A percentile compares a stretch with the other conserved stretches of the same genome.
These are phyloP conservation scores for Penicillium fimorum DNA, from an alignment of 495 filamentous ascomycete genomes.

Conservation along the genomic window DNA sequence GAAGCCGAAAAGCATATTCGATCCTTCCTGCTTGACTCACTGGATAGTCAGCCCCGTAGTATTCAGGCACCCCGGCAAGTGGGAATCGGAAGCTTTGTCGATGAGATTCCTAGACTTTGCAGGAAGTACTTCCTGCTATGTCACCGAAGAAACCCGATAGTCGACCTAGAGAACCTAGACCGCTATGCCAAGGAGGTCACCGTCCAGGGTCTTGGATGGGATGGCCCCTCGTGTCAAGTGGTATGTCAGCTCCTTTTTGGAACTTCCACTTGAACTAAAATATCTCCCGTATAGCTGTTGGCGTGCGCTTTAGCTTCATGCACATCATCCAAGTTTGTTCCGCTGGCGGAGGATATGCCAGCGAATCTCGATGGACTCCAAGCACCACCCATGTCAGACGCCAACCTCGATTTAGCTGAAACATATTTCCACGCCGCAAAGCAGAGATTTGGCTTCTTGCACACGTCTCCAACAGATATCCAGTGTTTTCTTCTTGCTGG, in stretches of 20 bases:
- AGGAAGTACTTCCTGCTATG: conserved; percentile 21
- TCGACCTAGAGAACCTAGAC: conserved; percentile 23
- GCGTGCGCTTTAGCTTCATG: conserved; percentile 27
- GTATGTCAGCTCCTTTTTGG: conserved; percentile 13
- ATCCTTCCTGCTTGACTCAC: conserved; percentile 28
- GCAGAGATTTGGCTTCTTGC: conserved; percentile 25
- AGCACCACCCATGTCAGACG: conserved; percentile 21
- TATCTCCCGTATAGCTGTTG: conserved; percentile 16
- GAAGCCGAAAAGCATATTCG: conserved; percentile 26
- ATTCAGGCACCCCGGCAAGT: conserved; percentile 15
- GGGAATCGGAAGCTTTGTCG: conserved; percentile 16
- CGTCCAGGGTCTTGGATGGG: conserved; percentile 27
- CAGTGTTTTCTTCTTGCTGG: conserved; percentile 32
- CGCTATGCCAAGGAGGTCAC: conserved; percentile 28
- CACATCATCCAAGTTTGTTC: conserved; percentile 18
- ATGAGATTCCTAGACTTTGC: conserved; percentile 22
- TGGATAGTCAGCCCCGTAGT: conserved; percentile 15
- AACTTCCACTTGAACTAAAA: conserved; percentile 7
- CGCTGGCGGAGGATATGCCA: conserved; percentile 13
- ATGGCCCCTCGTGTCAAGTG: conserved; percentile 31
- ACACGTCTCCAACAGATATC: conserved; percentile 28
- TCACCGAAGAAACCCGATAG: conserved; percentile 24
- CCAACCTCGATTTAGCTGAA: conserved; percentile 24
- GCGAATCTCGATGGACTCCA: conserved; percentile 22
- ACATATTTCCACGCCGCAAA: conserved; percentile 31